Percentiles rank a stretch among this genome's conserved stretches.
Conservation (phyloP, 305 asterid species). For the Withania somnifera region DNA sequence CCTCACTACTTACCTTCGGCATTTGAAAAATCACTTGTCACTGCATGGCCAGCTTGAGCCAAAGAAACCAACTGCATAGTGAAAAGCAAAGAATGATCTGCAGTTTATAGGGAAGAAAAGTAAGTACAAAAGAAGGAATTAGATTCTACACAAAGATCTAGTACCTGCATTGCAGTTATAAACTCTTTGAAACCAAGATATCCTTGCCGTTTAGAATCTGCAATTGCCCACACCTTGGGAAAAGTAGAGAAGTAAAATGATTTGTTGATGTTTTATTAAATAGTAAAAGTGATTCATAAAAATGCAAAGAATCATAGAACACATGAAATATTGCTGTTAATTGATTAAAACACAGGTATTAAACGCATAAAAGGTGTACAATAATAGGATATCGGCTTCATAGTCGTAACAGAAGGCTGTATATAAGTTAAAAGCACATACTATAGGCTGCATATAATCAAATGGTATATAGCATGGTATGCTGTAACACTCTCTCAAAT, state of each 20-base stretch:
- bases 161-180: conserved; percentile 67
- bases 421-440: background rate
- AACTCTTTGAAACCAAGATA: conserved; percentile 69
- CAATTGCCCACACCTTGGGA: conserved; percentile 63
- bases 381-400: background rate
- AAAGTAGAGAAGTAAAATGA: conserved; percentile 1
- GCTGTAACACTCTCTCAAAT: background rate
- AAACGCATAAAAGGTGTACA: background rate
- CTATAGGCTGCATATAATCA: background rate
- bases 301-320: background rate
- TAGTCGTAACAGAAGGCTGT: background rate
- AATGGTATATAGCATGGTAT: background rate
- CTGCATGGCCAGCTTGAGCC: conserved; percentile 58
- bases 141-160: background rate
- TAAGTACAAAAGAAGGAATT: background rate
- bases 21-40: conserved; percentile 30
- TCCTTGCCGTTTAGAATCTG: conserved; percentile 72
- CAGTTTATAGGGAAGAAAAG: conserved; percentile 1
- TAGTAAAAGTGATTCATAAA: background rate
- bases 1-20: conserved; percentile 27
- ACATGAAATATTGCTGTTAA: background rate
- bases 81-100: conserved; percentile 18
- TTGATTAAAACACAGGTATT: background rate
- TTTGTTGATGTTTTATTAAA: background rate
- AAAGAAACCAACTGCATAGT: conserved; percentile 44